Base-by-base conservation (phyloP, 805 yeast genomes). In the Cyberlindnera xylosilytica region DNA sequence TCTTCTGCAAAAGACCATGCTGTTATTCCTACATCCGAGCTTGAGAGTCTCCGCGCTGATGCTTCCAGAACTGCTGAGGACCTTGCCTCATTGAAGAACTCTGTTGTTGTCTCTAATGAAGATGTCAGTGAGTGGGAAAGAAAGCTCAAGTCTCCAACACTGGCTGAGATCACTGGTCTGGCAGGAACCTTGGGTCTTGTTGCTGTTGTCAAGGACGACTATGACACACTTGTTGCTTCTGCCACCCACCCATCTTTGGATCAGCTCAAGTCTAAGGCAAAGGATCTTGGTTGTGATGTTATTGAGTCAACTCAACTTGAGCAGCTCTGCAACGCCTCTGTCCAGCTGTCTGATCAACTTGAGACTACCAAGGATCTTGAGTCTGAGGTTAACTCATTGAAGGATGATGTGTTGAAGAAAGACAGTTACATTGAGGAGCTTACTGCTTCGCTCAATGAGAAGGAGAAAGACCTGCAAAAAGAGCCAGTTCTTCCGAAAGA, bases 201-300 rank as follows among this genome's bases (percentile, higher is more conserved):
- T 11, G 36, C 45, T 15, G 12, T 50, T 10, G 27, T 48, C 8
- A 32, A 42, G 16, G 15, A 31, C 4, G 46, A 45, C 10, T 46
- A 45, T 11, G 36, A 42, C 12, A 41, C 38, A 4, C 47, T 61
- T 6, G 31, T 61, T 6, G 44, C 57, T 5, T 31, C 36, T 6
- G 42, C 44, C 26, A 48, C 46, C 4, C 23, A 45, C 9, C 69
- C 70, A 30, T 45, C 61, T 3, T 7, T 57, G 8, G 60, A 56
- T 2, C 43, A 48, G 27, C 32, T 65, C 38, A 31, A 47, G 6
- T 20, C 22, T 6, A 38, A 38, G 19, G 56, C 60, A n/a, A 38
- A 40, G 15, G 39, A 47, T 1, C 37, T 51, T 7, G 59, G 60
- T 13, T 44, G 51, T 26, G 43, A 46, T 24, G 41, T 63, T 11